Percentiles rank a stretch among this genome's conserved stretches.
phyloP scores from a whole-genome alignment of 345 rosid species.

The Gossypium sturtianum region DNA sequence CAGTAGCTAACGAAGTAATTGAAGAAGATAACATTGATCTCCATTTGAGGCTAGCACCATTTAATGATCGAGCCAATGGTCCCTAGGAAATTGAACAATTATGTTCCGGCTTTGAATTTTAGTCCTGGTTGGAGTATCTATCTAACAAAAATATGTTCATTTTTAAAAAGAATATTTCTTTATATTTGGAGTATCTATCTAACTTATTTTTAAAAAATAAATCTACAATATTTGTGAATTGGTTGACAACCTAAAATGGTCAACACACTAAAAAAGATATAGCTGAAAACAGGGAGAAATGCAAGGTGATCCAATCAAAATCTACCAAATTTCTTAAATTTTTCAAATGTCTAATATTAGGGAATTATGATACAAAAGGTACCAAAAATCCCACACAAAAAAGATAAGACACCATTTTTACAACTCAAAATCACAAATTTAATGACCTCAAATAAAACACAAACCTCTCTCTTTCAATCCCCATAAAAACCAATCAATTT shows the following conservation, averaged over 20 bases:
- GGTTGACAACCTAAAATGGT: not conserved
- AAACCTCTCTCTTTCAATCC: not conserved
- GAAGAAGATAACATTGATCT: conserved; percentile 10
- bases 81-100: not conserved
- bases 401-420: not conserved
- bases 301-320: conserved; percentile 10
- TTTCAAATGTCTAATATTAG: not conserved
- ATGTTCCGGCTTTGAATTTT: not conserved
- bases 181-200: not conserved
- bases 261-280: too few relatives aligned
- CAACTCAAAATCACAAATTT: not conserved
- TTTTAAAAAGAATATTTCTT: not conserved
- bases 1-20: not conserved
- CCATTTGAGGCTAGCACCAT: conserved; percentile 13
- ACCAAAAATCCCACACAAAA: not conserved
- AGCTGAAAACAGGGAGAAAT: conserved; percentile 7
- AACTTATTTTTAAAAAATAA: too few relatives aligned
- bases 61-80: not conserved
- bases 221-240: not conserved
- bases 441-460: not conserved
- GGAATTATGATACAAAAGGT: not conserved
- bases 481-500: not conserved
- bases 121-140: not conserved
- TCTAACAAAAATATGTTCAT: not conserved
- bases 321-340: not conserved